phyloP scores from a whole-genome alignment of 2,329 filamentous ascomycete genomes.

The Bipolaris oryzae region DNA sequence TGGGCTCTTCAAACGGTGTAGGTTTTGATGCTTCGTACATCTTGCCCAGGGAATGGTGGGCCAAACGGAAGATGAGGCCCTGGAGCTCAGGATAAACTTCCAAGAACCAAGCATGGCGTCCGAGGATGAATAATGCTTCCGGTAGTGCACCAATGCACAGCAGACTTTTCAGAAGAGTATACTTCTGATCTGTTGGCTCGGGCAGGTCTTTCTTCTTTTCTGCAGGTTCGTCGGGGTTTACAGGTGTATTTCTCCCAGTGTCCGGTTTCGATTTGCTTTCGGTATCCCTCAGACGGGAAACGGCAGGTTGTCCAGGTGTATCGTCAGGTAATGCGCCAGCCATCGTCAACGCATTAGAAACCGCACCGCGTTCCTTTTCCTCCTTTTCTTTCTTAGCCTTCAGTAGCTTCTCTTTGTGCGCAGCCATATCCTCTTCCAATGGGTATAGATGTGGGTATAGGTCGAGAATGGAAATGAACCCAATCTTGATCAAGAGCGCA shows the following conservation, averaged over 20 bases:
- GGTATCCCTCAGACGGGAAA: conserved; percentile 58
- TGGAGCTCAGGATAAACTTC: conserved; percentile 83
- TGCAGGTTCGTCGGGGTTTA: conserved; percentile 49
- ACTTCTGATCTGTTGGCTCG: conserved; percentile 86
- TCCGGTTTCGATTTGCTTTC: conserved; percentile 57
- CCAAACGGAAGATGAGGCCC: conserved; percentile 80
- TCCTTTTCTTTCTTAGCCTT: conserved; percentile 73
- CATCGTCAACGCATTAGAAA: conserved; percentile 82
- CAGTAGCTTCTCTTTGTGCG: conserved; percentile 70
- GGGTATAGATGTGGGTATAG: conserved; percentile 93
- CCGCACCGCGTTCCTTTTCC: conserved; percentile 68
- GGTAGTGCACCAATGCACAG: conserved; percentile 91
- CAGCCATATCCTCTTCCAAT: conserved; percentile 80
- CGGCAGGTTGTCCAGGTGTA: conserved; percentile 57
- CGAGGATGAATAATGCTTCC: conserved; percentile 89
- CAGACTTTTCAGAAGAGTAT: conserved; percentile 80
- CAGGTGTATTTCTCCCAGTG: conserved; percentile 53
- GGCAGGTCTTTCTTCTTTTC: conserved; percentile 61
- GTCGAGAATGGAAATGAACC: conserved; percentile 90
- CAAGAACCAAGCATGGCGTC: conserved; percentile 89
- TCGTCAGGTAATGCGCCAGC: conserved; percentile 89
- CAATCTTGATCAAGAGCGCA: conserved; percentile 92
- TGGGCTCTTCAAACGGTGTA: conserved; percentile 50
- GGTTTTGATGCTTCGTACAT: conserved; percentile 66
- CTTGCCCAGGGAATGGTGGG: conserved; percentile 80